Evolutionary conservation across 805 yeast genomes (phyloP).

Genomic region (Kuraishia floccosa): DNA sequence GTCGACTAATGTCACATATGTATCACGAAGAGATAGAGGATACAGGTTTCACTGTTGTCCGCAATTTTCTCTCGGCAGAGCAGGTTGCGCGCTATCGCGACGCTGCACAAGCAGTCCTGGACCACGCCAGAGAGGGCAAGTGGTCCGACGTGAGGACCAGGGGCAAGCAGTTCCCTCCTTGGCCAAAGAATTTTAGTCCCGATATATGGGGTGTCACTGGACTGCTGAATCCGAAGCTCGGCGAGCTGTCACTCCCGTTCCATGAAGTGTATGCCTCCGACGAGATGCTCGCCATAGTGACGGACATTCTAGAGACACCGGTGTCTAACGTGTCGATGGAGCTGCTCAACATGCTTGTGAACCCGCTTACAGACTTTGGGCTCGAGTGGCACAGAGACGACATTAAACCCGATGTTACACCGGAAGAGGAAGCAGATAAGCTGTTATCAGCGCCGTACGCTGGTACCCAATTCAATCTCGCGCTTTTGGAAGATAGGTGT

Average conservation of each 20-base stretch:
- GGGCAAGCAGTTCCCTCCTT: conserved; percentile 47
- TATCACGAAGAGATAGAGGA: conserved; percentile 19
- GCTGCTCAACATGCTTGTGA: conserved; percentile 38
- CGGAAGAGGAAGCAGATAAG: conserved; percentile 29
- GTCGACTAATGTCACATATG: conserved; percentile 5
- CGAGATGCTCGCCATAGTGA: conserved; percentile 24
- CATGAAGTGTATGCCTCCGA: conserved; percentile 28
- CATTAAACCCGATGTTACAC: conserved; percentile 32
- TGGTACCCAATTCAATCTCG: conserved; percentile 40
- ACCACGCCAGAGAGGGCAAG: conserved; percentile 31
- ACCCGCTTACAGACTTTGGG: conserved; percentile 38
- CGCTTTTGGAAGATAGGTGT: conserved; percentile 32
- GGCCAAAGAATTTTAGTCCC: conserved; percentile 37
- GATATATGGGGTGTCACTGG: conserved; percentile 44
- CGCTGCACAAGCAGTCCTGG: conserved; percentile 26
- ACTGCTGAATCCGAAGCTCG: conserved; percentile 33
- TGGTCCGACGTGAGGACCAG: conserved; percentile 38
- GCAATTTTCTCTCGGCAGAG: conserved; percentile 25
- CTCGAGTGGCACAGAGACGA: conserved; percentile 43
- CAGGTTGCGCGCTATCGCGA: conserved; percentile 23
- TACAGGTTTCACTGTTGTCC: conserved; percentile 23
- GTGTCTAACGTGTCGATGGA: conserved; percentile 29
- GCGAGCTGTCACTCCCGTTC: conserved; percentile 18
- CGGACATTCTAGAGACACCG: conserved; percentile 30
- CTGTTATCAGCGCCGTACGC: conserved; percentile 27